These are phyloP conservation scores for Eragrostis tef DNA, from an alignment of 202 grass and related monocot genomes.

Conservation along the genomic window DNA sequence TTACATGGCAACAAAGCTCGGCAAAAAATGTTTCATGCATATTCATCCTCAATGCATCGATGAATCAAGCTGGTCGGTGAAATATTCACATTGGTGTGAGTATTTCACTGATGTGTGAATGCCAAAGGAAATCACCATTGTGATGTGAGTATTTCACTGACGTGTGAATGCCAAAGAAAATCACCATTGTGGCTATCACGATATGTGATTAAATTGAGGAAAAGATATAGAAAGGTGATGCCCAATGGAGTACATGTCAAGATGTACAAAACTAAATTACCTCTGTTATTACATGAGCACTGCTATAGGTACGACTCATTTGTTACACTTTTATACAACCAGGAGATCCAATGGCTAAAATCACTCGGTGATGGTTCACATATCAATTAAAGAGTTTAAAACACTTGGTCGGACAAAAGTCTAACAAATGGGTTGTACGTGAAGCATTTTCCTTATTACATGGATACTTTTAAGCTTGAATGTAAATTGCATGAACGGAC, in stretches of 20 bases:
- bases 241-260: not conserved
- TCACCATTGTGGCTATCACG: no score
- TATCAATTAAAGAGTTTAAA: no score
- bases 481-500: not conserved
- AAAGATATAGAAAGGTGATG: no score
- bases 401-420: no score
- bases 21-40: not conserved
- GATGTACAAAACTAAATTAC: not conserved
- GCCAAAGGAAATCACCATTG: not conserved
- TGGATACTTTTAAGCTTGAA: not conserved
- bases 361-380: no score
- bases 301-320: no score
- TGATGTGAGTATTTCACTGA: no score
- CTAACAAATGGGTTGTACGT: no score
- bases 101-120: not conserved
- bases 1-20: conserved; percentile 2
- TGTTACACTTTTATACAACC: no score
- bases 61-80: not conserved
- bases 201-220: no score
- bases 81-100: not conserved
- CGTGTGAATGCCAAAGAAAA: conserved; percentile 17
- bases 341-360: no score
- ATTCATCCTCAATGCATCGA: not conserved
- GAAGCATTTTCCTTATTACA: not conserved
- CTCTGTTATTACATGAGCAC: no score